phyloP scores from a whole-genome alignment of 2,329 filamentous ascomycete genomes.

The Aspergillus ruber region DNA sequence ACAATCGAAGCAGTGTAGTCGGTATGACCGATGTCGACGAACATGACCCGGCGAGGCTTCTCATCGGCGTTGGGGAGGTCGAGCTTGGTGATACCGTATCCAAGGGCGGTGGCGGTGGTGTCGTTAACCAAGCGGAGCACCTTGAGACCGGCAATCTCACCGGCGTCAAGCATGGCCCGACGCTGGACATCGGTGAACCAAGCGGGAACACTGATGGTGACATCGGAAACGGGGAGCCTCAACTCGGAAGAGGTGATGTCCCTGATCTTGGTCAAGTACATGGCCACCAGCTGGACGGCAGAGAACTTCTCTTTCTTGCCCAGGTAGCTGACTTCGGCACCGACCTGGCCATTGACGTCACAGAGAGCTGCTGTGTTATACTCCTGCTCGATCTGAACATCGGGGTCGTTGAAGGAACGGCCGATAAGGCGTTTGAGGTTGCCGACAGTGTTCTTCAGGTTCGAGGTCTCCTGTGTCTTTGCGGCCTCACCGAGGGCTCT shows the following conservation, averaged over 20 bases:
- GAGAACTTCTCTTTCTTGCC: conserved; percentile 94
- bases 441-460: conserved; percentile 97
- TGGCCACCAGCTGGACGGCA: conserved; percentile 86
- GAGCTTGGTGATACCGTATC: conserved; percentile 96
- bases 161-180: conserved; percentile 78
- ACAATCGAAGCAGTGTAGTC: conserved; percentile 93
- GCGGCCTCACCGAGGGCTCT: conserved; percentile 92
- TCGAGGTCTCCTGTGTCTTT: conserved; percentile 98
- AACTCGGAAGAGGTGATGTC: conserved; percentile 79
- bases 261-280: conserved; percentile 94
- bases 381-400: conserved; percentile 87
- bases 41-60: conserved; percentile 82
- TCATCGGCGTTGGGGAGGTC: conserved; percentile 85
- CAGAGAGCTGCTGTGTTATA: conserved; percentile 79
- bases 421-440: conserved; percentile 89
- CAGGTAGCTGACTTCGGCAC: conserved; percentile 85
- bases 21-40: conserved; percentile 93
- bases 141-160: conserved; percentile 90
- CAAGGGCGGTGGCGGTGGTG: conserved; percentile 89
- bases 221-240: conserved; percentile 82
- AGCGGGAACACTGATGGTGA: conserved; percentile 87
- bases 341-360: conserved; percentile 89
- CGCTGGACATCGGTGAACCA: conserved; percentile 98
- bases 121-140: conserved; percentile 94
- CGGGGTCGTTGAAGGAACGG: conserved; percentile 78